Percentiles rank a stretch among this genome's conserved stretches.
phyloP scores from a whole-genome alignment of 805 yeast species.

The Saccharomycopsis lassenensis region DNA sequence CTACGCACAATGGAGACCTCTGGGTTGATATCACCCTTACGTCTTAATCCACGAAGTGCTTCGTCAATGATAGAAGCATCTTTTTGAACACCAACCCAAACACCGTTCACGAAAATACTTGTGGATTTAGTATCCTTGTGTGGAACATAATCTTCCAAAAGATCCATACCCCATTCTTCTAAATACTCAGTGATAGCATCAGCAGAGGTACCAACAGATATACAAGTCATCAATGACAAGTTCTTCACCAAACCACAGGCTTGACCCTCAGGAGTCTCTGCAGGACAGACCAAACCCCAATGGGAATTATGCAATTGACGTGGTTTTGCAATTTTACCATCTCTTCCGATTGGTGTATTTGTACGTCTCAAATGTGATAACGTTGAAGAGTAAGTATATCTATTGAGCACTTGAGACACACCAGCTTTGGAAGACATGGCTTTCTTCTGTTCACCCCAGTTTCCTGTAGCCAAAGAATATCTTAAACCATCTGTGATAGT shows the following conservation, averaged over 20 bases:
- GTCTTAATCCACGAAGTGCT: constrained; percentile 81
- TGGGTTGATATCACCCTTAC: constrained; percentile 91
- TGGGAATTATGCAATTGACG: constrained; percentile 98
- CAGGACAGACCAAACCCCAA: constrained; percentile 99
- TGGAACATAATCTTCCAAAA: constrained; percentile 90
- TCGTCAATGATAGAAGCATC: constrained; percentile 89
- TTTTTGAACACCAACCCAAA: constrained; percentile 98
- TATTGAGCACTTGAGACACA: constrained; percentile 95
- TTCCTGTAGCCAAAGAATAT: constrained; percentile 97
- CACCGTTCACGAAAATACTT: constrained; percentile 94
- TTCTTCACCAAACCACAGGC: constrained; percentile 99
- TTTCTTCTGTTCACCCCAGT: constrained; percentile 99
- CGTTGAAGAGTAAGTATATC: constrained; percentile 97
- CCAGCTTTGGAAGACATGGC: constrained; percentile 99
- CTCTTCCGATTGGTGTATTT: constrained; percentile 98
- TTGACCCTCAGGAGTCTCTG: constrained; percentile 99
- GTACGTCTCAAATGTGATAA: constrained; percentile 98
- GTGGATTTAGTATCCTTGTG: constrained; percentile 85
- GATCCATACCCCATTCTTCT: constrained; percentile 99
- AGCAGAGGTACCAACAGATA: constrained; percentile 95
- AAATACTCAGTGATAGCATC: constrained; percentile 86
- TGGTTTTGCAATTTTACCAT: constrained; percentile 97
- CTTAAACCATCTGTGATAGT: constrained; percentile 96
- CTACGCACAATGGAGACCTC: constrained; percentile 96
- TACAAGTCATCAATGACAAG: constrained; percentile 91